Evolutionary conservation across 805 yeast species (phyloP).

Genomic region (Cyberlindnera euphorbiiphila): DNA sequence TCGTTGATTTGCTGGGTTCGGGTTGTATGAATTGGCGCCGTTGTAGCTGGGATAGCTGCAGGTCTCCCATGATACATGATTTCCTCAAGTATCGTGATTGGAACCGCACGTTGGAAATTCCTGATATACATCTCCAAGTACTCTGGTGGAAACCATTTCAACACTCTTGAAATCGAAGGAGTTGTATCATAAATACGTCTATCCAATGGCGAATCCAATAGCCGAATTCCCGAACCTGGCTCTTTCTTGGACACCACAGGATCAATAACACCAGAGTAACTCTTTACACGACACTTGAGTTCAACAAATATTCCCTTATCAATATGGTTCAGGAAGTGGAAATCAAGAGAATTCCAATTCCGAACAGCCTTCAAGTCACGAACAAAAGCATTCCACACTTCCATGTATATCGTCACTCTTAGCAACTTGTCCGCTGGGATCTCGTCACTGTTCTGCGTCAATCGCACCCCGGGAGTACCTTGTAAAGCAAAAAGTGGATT

Average conservation of each 20-base stretch:
- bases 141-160: background rate
- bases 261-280: constrained; percentile 1
- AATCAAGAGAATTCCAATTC: background rate
- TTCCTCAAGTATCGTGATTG: background rate
- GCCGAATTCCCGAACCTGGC: constrained; percentile 1
- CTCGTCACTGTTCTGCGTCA: background rate
- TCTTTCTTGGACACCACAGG: constrained; percentile 2
- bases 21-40: background rate
- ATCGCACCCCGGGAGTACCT: background rate
- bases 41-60: constrained; percentile 1
- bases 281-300: constrained; percentile 9
- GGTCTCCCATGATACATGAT: background rate
- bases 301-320: constrained; percentile 4
- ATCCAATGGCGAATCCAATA: background rate
- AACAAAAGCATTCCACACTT: constrained; percentile 3
- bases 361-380: background rate
- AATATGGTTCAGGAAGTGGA: background rate
- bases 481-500: background rate
- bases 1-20: no score
- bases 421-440: constrained; percentile 3
- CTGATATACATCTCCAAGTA: background rate
- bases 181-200: background rate
- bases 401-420: constrained; percentile 1
- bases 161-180: background rate
- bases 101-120: constrained; percentile 1